phyloP scores from a whole-genome alignment of 345 rosid genomes.

The Melaleuca quinquenervia region DNA sequence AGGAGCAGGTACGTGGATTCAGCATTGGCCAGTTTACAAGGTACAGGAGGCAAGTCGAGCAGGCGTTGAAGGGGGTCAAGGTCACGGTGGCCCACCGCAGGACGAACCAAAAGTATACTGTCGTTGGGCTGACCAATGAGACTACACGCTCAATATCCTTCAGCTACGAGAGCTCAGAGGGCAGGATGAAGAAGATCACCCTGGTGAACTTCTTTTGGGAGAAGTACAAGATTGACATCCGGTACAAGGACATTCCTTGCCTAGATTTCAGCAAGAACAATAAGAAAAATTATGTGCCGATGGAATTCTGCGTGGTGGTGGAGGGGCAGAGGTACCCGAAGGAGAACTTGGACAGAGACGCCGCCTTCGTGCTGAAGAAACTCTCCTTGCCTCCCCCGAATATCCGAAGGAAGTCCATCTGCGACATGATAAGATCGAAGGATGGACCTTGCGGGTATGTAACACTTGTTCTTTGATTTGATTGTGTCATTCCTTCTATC shows the following conservation, averaged over 20 bases:
- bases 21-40: too few species aligned
- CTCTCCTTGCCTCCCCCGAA: conserved; percentile 49
- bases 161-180: conserved; percentile 25
- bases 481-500: conserved; percentile 50
- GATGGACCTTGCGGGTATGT: not conserved
- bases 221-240: conserved; percentile 38
- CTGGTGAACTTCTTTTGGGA: conserved; percentile 53
- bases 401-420: conserved; percentile 32
- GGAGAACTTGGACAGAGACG: conserved; percentile 33
- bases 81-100: conserved; percentile 53
- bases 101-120: conserved; percentile 48
- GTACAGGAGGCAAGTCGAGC: conserved; percentile 23
- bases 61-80: conserved; percentile 39
- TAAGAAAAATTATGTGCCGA: conserved; percentile 46
- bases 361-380: conserved; percentile 25
- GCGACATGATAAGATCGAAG: not conserved
- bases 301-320: conserved; percentile 65
- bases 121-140: conserved; percentile 36
- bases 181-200: conserved; percentile 7
- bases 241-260: conserved; percentile 44
- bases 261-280: conserved; percentile 53
- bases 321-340: conserved; percentile 79
- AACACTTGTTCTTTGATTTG: conserved; percentile 55
- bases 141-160: conserved; percentile 25
- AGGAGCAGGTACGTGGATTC: too few species aligned